These are phyloP conservation scores for Mycena galericulata DNA, from an alignment of 768 basidiomycete species.

Conservation along the genomic window DNA sequence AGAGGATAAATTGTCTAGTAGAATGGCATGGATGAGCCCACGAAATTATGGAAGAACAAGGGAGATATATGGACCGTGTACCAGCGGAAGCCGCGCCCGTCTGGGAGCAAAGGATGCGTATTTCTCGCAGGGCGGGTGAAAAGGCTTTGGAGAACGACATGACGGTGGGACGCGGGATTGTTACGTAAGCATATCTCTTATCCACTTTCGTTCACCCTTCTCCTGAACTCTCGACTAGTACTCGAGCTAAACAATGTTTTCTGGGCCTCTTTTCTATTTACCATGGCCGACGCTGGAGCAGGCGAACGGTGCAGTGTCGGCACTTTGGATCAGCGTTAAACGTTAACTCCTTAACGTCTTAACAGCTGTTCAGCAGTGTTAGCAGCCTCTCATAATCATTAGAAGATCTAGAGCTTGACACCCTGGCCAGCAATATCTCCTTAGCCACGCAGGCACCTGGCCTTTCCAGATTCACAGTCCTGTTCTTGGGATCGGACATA, in stretches of 20 bases:
- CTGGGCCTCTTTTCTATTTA: too few relatives aligned
- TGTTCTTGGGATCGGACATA: too few relatives aligned
- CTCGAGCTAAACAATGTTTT: neutral
- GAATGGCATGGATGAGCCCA: slow-evolving; percentile 23
- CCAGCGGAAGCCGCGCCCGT: slow-evolving; percentile 81
- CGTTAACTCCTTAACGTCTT: too few relatives aligned
- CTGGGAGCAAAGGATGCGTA: slow-evolving; percentile 86
- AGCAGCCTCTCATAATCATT: too few relatives aligned
- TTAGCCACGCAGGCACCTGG: too few relatives aligned
- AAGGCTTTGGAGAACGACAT: slow-evolving; percentile 82
- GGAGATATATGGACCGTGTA: slow-evolving; percentile 67
- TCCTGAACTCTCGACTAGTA: neutral
- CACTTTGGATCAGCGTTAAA: too few relatives aligned
- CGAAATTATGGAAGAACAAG: neutral
- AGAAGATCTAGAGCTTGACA: too few relatives aligned
- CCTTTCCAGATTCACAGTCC: too few relatives aligned
- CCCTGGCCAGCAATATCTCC: too few relatives aligned
- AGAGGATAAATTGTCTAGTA: slow-evolving; percentile 82
- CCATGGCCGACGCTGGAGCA: too few relatives aligned
- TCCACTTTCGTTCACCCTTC: neutral
- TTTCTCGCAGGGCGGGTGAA: slow-evolving; percentile 82
- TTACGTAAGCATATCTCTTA: neutral
- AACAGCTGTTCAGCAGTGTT: too few relatives aligned
- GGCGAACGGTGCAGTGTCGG: too few relatives aligned
- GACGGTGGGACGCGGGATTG: slow-evolving; percentile 16